Evolutionary conservation across 148 eudicot species (phyloP).

Genomic region (Salicornia ramosissima): DNA sequence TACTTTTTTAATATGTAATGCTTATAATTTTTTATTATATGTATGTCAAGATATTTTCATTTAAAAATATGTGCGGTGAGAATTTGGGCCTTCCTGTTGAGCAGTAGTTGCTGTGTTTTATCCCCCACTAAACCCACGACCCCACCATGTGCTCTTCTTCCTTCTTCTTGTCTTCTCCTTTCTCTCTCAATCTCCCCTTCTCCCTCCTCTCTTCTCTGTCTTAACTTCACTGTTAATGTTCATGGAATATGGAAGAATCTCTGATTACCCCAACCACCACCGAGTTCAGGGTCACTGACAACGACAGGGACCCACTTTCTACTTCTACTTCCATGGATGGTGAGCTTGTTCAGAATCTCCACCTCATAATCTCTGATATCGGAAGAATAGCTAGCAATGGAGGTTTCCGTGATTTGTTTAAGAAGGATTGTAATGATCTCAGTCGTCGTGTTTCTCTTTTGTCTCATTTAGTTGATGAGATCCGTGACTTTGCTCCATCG

Average conservation of each 20-base stretch:
- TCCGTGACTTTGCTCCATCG: constrained; percentile 19
- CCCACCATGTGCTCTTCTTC: constrained; percentile 20
- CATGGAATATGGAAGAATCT: neutral
- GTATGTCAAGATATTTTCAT: no score
- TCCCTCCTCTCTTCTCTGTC: neutral
- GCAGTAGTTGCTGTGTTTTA: neutral
- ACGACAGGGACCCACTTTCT: constrained; percentile 17
- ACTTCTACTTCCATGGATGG: constrained; percentile 10
- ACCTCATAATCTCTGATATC: constrained; percentile 45
- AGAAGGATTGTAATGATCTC: constrained; percentile 77
- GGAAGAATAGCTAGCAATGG: constrained; percentile 31
- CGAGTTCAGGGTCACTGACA: constrained; percentile 15
- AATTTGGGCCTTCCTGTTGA: constrained; percentile 24
- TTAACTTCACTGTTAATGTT: neutral
- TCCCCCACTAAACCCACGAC: constrained; percentile 19
- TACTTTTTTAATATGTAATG: no score
- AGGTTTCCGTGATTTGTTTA: constrained; percentile 47
- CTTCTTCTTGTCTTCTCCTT: neutral
- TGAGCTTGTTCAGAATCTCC: constrained; percentile 22
- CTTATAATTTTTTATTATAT: no score
- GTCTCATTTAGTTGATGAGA: constrained; percentile 69
- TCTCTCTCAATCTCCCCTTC: neutral
- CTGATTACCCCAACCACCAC: neutral
- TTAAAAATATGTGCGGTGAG: no score
- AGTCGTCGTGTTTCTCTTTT: constrained; percentile 59